phyloP scores from a whole-genome alignment of 352 stramenopile genomes.

The Phytophthora sp. region DNA sequence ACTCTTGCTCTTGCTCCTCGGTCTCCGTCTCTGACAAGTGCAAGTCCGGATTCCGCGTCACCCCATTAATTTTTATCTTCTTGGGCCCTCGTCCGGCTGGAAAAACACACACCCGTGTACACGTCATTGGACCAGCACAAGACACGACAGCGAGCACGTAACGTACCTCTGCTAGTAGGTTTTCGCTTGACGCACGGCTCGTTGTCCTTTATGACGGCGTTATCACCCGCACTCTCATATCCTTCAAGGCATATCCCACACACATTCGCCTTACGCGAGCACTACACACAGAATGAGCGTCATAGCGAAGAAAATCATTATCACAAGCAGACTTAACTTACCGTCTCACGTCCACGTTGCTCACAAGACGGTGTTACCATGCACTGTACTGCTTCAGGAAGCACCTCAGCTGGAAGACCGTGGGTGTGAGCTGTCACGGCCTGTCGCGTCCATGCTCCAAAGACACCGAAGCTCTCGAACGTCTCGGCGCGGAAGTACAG shows the following conservation, averaged over 20 bases:
- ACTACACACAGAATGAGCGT: constrained; percentile 31
- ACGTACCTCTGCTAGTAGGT: constrained; percentile 21
- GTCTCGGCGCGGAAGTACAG: constrained; percentile 81
- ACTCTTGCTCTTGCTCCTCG: neutral
- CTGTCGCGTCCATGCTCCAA: constrained; percentile 59
- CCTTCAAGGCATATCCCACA: constrained; percentile 79
- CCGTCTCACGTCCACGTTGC: constrained; percentile 53
- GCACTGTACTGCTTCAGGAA: constrained; percentile 63
- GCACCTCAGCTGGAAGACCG: constrained; percentile 66
- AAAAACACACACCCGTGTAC: neutral
- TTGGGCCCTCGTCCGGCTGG: constrained; percentile 22
- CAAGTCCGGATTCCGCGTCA: constrained; percentile 63
- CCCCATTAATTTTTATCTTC: constrained; percentile 72
- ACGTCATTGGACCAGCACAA: constrained; percentile 2
- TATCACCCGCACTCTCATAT: constrained; percentile 25
- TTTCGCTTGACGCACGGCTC: constrained; percentile 38
- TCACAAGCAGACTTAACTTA: constrained; percentile 20
- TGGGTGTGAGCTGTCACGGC: constrained; percentile 62
- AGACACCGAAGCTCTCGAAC: constrained; percentile 72
- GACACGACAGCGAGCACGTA: neutral
- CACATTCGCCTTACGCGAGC: constrained; percentile 52
- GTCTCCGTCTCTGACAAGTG: constrained; percentile 25
- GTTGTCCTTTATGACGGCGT: constrained; percentile 33
- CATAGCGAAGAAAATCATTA: neutral
- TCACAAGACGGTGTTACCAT: constrained; percentile 53